Evolutionary conservation across 2,329 filamentous ascomycete genomes (phyloP).

Genomic region (Talaromyces sp.): DNA sequence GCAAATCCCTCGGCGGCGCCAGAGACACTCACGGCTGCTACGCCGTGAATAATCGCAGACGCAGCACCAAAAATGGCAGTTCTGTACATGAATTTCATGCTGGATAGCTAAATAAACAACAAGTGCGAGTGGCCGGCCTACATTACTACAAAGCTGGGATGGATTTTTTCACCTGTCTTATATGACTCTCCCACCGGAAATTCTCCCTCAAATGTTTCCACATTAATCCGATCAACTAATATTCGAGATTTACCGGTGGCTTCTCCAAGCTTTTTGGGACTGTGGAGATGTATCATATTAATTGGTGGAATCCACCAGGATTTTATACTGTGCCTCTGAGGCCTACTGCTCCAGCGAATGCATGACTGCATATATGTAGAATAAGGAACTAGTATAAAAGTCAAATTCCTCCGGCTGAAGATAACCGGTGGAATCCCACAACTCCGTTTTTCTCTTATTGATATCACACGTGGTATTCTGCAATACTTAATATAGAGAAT

Average conservation of each 20-base stretch:
- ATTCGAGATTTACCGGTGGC: background rate
- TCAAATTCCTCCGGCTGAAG: background rate
- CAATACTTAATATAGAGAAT: background rate
- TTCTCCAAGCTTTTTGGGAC: background rate
- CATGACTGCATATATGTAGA: no score
- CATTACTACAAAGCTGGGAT: background rate
- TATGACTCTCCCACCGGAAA: background rate
- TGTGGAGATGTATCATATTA: background rate
- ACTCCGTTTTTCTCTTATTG: background rate
- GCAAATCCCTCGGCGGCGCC: constrained; percentile 5
- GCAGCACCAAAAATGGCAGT: background rate
- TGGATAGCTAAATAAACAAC: background rate
- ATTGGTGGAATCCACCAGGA: background rate
- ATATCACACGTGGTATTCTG: background rate
- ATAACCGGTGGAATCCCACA: background rate
- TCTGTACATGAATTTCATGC: background rate
- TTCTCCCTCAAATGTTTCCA: background rate
- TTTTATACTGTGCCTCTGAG: background rate
- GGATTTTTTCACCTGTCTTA: background rate
- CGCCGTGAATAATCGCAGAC: background rate
- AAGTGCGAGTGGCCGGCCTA: background rate
- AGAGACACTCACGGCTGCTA: constrained; percentile 1
- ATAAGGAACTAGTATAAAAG: no score
- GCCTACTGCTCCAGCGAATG: background rate
- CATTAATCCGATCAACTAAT: background rate